Percentiles rank a stretch among this genome's conserved stretches.
phyloP scores from a whole-genome alignment of 2,329 filamentous ascomycete genomes.

The Verticillium klebahnii region DNA sequence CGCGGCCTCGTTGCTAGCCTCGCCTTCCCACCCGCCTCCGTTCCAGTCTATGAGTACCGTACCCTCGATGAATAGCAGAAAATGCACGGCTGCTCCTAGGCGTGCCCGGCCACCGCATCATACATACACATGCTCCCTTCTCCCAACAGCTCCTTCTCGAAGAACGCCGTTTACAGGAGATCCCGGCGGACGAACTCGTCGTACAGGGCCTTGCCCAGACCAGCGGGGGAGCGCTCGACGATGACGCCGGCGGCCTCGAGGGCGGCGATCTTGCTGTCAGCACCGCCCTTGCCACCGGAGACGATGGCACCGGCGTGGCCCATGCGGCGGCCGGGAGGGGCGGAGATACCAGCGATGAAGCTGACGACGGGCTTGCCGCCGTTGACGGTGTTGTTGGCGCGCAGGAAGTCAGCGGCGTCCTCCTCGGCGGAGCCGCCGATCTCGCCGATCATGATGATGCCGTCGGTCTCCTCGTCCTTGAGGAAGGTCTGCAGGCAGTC shows the following conservation, averaged over 20 bases:
- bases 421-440: slow-evolving; percentile 97
- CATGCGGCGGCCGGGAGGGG: slow-evolving; percentile 94
- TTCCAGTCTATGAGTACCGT: slow-evolving; percentile 1
- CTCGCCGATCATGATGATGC: slow-evolving; percentile 99
- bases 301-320: slow-evolving; percentile 98
- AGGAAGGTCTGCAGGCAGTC: slow-evolving; percentile 98
- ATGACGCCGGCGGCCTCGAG: slow-evolving; percentile 91
- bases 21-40: not conserved
- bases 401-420: slow-evolving; percentile 95
- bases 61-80: not conserved
- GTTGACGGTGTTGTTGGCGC: slow-evolving; percentile 82
- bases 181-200: slow-evolving; percentile 95
- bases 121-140: slow-evolving; percentile 12
- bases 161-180: slow-evolving; percentile 64
- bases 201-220: slow-evolving; percentile 88
- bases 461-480: slow-evolving; percentile 91
- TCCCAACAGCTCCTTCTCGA: not conserved
- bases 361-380: slow-evolving; percentile 88
- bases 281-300: slow-evolving; percentile 93
- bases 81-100: not conserved
- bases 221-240: slow-evolving; percentile 90
- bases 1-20: not conserved
- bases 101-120: slow-evolving; percentile 7
- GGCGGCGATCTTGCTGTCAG: slow-evolving; percentile 95
- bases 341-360: slow-evolving; percentile 98